Base-by-base conservation (phyloP, 257 asterid genomes). In the Forsythia suspensa region DNA sequence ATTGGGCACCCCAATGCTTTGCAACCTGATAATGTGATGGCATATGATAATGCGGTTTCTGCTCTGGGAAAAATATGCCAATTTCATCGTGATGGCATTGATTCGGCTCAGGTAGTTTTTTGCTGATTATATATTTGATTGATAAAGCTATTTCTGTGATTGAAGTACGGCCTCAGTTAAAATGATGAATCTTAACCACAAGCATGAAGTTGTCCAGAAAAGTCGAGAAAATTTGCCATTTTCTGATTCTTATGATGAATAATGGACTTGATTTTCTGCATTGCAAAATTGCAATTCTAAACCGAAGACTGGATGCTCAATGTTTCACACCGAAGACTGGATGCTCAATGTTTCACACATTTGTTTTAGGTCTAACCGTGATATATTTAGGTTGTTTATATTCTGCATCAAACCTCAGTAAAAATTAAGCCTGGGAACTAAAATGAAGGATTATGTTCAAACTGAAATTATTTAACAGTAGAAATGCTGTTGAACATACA, bases 21-120 rank as follows among this genome's bases (percentile, higher is more conserved):
- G 76, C 91, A 89, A 82, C 84, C 89, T 8, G 98, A 94, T 8
- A 87, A 89, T 80, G 88, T 90, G 81, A 94, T 96, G 99, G 98
- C 99, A 72, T 94, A 96, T 67, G 99, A 96, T 79, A 96, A 96
- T 85, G 99, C 98, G 57, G 97, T 96, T 76, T 96, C 99, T 68
- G 98, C 99, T 63, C 79, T 96, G 44, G 98, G 99, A 80, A 96
- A 96, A 94, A 94, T 96, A 80, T 94, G 97, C 67, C 97, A 88
- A 77, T 91, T 88, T 80, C 97, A 96, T 78, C 99, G 97, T 70
- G 97, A 94, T 76, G 87, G 93, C 82, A 96, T 96, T 41, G 96
- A 96, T 89, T 84, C 97, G 41, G 86, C 94, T 70, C 98, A 93
- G 97, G 98, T 95, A 80, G 63, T 71, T 76, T 72, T 3, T 63